Base-by-base conservation (phyloP, 805 yeast species). In the Kregervanrija delftensis region DNA sequence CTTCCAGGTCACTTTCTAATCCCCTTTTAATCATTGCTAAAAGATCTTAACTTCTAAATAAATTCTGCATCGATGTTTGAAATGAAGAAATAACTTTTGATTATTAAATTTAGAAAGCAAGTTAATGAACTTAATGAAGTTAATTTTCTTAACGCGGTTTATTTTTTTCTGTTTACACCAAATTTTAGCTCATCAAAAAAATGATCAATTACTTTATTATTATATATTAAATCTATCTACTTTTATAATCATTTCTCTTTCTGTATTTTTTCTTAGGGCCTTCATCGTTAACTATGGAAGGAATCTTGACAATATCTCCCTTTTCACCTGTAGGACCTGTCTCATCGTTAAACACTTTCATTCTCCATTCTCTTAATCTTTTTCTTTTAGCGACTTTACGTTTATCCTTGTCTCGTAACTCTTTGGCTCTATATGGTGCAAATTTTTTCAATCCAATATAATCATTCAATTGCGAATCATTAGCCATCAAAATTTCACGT, bases 371-470 rank as follows among this genome's bases (percentile, higher is more conserved):
- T 51, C 83, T 76, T 48, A 93, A 65, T 55, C 93, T 75, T 65
- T 77, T 85, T 68, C 81, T 79, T 72, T 91, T 93, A 34, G 89
- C 79, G 46, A 76, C 84, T 67, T 87, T 86, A 60, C 95, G 75
- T 65, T 79, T 84, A 63, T 93, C 99, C 59, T 83, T 87, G 53
- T 71, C 65, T 51, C 80, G 72, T 51, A 74, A 71, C 47, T 86
- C 95, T 51, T 76, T 76, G 17, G 87, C 79, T 61, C 96, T 79
- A 63, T 86, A 93, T 30, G 98, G 91, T 0, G 98, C 97, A 53
- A 93, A 80, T 64, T 90, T 90, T 70, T 91, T 91, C 56, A 93
- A 68, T 16, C 96, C 93, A 46, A 89, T 82, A 57, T 73, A 89
- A 45, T 81, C 83, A 64, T 93, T 93, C 63, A 93, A 72, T 40